Evolutionary conservation across 257 asterid genomes (phyloP), one percentile per base, ranked within the genome.

Genomic region (Solanum dulcamara): DNA sequence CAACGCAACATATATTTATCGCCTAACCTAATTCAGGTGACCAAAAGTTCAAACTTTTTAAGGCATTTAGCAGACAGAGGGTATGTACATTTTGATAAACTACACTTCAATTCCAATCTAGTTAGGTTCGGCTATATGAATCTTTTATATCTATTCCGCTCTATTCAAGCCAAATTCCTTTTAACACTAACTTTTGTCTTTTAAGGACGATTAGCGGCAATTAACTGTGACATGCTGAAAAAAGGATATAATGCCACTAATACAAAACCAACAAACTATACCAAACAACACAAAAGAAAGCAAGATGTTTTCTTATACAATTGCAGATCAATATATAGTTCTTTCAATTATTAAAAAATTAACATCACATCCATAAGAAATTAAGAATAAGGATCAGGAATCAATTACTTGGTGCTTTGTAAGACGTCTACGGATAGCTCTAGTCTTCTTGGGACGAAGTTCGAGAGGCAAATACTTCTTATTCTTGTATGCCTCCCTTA

Each of bases 401-500:
- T 37, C 46, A 70, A 2, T 51, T 75, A 92, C 97, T 91, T 94
- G 97, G 82, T 91, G 95, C 81, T 94, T 92, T 84, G 95, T 94
- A 10, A 94, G 89, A 46, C 97, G 94, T 32, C 92, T 91, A 38
- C 95, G 95, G 81, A 93, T 92, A 18, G 80, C 80, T 70, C 80
- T 70, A 50, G 80, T 70, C 80, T 70, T 37, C 80, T 70, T 70
- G 50, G 50, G 50, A 70, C 80, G 80, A 70, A 70, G 50, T 50
- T 35, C 80, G 2, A 70, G 30, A 10, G 80, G 95, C 89, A 92
- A 84, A 46, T 88, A 91, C 92, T 93, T 91, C 90, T 93, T 93
- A 84, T 93, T 92, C 93, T 91, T 91, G 89, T 91, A 93, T 1
- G 42, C 95, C 53, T 93, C 93, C 57, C 96, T 90, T 81, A 92